A percentile compares a stretch with the other conserved stretches of the same genome.
Conservation (phyloP, 2,329 filamentous ascomycete species). For the Sphaceloma murrayae region DNA sequence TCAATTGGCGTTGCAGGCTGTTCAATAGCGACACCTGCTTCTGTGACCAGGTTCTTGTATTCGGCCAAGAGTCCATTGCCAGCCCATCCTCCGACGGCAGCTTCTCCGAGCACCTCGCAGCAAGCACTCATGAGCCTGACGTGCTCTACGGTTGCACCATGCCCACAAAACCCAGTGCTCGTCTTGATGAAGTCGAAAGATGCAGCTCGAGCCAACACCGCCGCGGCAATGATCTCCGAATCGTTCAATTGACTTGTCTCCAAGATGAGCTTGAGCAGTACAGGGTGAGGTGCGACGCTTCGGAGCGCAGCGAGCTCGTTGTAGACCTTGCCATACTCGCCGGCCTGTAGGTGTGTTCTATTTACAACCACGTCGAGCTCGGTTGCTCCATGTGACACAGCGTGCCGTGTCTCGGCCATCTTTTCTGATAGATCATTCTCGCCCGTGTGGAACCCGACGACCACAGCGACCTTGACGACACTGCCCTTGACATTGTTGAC, state of each 20-base stretch:
- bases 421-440: constrained; percentile 44
- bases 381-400: constrained; percentile 41
- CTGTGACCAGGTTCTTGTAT: constrained; percentile 7
- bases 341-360: constrained; percentile 35
- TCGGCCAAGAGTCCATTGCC: constrained; percentile 6
- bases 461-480: constrained; percentile 45
- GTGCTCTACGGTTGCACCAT: constrained; percentile 43
- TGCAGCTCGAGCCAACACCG: constrained; percentile 43
- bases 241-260: constrained; percentile 46
- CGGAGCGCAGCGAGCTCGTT: constrained; percentile 45
- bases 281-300: constrained; percentile 34
- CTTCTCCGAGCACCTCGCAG: constrained; percentile 35
- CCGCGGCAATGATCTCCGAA: constrained; percentile 45
- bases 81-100: constrained; percentile 21
- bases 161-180: constrained; percentile 49
- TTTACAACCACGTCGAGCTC: constrained; percentile 54
- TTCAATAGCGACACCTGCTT: constrained; percentile 5
- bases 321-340: constrained; percentile 42
- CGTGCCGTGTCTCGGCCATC: constrained; percentile 41
- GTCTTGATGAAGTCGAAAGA: constrained; percentile 53
- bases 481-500: constrained; percentile 40
- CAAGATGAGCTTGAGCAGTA: constrained; percentile 48
- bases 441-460: constrained; percentile 52
- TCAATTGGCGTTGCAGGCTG: constrained; percentile 1
- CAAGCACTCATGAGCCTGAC: constrained; percentile 46